phyloP scores from a whole-genome alignment of 139 green algal species.

The Zygnema cylindricum region DNA sequence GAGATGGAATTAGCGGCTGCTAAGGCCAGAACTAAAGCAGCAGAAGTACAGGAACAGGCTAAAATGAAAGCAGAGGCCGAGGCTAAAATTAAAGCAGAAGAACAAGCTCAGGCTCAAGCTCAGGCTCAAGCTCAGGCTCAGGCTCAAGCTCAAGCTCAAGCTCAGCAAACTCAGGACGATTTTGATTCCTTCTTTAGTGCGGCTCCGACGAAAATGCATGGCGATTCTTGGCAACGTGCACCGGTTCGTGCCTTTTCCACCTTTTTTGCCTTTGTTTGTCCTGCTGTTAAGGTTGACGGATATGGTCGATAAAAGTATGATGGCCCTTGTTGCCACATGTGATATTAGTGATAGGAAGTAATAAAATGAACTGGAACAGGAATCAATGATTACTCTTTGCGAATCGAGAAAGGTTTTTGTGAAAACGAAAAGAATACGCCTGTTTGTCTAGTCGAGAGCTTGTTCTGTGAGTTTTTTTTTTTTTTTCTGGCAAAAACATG shows the following conservation, averaged over 20 bases:
- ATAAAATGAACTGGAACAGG: too few relatives aligned
- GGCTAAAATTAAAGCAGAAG: background rate
- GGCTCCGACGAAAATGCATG: background rate
- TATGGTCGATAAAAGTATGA: too few relatives aligned
- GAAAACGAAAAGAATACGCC: too few relatives aligned
- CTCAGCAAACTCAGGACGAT: background rate
- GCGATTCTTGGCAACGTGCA: background rate
- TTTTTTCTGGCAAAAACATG: too few relatives aligned
- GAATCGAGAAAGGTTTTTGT: too few relatives aligned
- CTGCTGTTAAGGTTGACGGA: too few relatives aligned
- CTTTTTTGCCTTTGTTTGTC: background rate
- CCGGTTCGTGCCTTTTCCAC: background rate
- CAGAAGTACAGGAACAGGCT: constrained; percentile 1
- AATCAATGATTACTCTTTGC: too few relatives aligned
- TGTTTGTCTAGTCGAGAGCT: too few relatives aligned
- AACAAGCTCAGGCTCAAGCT: background rate
- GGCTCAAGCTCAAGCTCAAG: too few relatives aligned
- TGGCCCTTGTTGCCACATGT: too few relatives aligned
- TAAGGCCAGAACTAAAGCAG: background rate
- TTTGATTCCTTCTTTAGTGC: background rate
- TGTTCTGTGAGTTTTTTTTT: too few relatives aligned
- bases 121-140: constrained; percentile 12
- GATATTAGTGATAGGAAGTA: too few relatives aligned
- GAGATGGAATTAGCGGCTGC: background rate
- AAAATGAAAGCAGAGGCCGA: background rate